phyloP scores from a whole-genome alignment of 208 protist species.

The Trypanosoma melophagium region DNA sequence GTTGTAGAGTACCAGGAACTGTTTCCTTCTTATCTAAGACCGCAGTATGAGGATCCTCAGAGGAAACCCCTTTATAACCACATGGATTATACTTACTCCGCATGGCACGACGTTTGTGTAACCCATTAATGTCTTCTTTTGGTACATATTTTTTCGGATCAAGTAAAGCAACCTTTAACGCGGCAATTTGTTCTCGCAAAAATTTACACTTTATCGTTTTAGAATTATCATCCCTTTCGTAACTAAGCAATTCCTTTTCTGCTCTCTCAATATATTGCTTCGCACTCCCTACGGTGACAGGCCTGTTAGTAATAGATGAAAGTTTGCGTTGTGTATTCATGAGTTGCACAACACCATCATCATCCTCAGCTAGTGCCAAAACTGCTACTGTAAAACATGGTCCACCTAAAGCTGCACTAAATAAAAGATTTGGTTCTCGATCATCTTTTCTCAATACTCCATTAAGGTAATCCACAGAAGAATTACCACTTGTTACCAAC shows the following conservation, averaged over 20 bases:
- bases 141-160: conserved; percentile 12
- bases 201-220: background rate
- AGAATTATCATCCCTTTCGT: background rate
- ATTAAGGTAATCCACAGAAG: conserved; percentile 31
- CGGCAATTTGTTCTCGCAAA: conserved; percentile 5
- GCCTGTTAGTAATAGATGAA: conserved; percentile 42
- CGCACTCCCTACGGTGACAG: conserved; percentile 44
- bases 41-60: background rate
- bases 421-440: conserved; percentile 37
- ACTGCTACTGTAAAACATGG: conserved; percentile 51
- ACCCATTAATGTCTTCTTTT: conserved; percentile 8
- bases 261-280: conserved; percentile 43
- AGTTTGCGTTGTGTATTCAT: conserved; percentile 61
- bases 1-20: too few species aligned
- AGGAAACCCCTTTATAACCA: background rate
- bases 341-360: conserved; percentile 37
- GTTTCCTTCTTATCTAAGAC: too few species aligned
- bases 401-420: conserved; percentile 54
- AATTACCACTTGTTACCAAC: conserved; percentile 46
- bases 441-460: conserved; percentile 39
- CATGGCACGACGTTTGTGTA: background rate
- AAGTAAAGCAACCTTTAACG: conserved; percentile 8
- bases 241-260: conserved; percentile 36
- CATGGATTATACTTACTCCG: background rate
- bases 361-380: conserved; percentile 34